phyloP scores from a whole-genome alignment of 2,329 filamentous ascomycete genomes.

The Cladosporium sp. region DNA sequence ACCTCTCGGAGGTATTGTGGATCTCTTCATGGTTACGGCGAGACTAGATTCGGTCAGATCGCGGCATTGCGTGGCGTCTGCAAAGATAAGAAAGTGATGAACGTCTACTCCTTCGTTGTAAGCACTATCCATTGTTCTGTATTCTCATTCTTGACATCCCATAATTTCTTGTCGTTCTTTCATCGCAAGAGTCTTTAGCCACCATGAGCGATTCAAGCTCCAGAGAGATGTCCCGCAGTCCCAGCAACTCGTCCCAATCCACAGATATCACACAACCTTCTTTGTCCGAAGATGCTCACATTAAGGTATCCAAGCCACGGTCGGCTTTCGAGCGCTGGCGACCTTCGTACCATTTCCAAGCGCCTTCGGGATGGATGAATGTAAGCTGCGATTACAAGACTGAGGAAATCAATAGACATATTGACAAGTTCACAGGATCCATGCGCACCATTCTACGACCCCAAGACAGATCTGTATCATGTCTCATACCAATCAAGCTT shows the following conservation, averaged over 20 bases:
- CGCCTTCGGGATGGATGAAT: constrained; percentile 41
- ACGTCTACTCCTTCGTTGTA: background rate
- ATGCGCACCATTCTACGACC: constrained; percentile 39
- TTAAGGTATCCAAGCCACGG: background rate
- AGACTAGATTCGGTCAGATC: constrained; percentile 12
- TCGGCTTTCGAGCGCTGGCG: constrained; percentile 19
- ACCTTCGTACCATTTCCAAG: constrained; percentile 34
- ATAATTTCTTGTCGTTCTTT: background rate
- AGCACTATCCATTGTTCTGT: background rate
- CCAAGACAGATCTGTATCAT: constrained; percentile 37
- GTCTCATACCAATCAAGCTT: constrained; percentile 38
- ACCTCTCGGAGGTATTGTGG: constrained; percentile 6
- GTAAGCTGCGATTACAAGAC: background rate
- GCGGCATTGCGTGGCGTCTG: constrained; percentile 5
- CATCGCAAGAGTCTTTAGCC: background rate
- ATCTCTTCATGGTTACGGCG: background rate
- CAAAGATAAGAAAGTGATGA: constrained; percentile 13
- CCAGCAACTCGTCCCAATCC: constrained; percentile 10
- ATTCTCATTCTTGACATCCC: background rate
- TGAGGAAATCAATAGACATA: background rate
- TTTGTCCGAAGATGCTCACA: constrained; percentile 5
- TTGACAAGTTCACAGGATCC: constrained; percentile 28
- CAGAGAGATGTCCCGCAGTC: constrained; percentile 5
- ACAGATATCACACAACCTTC: constrained; percentile 10
- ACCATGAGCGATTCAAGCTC: constrained; percentile 16